Percentiles rank a stretch among this genome's conserved stretches.
Evolutionary conservation across 306 rosid genomes (phyloP).

Genomic region (Dalbergia oliveri): DNA sequence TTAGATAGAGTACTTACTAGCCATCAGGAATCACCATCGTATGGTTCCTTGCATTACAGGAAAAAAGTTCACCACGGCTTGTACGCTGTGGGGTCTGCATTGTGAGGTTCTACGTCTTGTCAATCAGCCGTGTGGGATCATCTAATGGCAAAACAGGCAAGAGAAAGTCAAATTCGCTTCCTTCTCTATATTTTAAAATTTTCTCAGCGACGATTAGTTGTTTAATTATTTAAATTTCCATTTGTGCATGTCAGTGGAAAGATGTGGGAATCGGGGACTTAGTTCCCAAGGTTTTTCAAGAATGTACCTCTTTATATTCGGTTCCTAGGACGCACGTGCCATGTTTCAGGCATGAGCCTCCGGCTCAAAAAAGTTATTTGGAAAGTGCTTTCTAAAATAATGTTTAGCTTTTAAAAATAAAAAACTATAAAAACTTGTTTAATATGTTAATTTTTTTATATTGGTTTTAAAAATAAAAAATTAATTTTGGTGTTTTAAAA

Average conservation of each 20-base stretch:
- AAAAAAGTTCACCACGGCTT: neutral
- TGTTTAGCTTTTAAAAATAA: too few species aligned
- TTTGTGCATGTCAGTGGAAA: constrained; percentile 4
- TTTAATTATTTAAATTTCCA: neutral
- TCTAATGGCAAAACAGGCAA: neutral
- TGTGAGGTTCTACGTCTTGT: neutral
- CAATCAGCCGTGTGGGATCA: neutral
- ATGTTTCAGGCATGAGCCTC: neutral
- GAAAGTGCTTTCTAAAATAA: too few species aligned
- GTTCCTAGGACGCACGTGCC: constrained; percentile 37
- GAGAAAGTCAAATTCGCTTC: constrained; percentile 25
- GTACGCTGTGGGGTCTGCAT: neutral
- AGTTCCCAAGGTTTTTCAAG: constrained; percentile 19
- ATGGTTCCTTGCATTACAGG: neutral
- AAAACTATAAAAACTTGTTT: too few species aligned
- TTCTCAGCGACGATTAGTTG: neutral
- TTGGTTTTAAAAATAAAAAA: too few species aligned
- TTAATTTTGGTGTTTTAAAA: too few species aligned
- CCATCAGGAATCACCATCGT: neutral
- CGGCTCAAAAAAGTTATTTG: neutral
- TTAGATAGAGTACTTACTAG: neutral
- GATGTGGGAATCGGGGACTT: neutral
- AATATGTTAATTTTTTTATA: too few species aligned
- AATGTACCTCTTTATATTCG: constrained; percentile 59
- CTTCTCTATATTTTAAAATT: neutral